Percentiles rank a stretch among this genome's conserved stretches.
Evolutionary conservation across 1,284 basidiomycete species (phyloP).

Genomic region (Bjerkandera adusta): DNA sequence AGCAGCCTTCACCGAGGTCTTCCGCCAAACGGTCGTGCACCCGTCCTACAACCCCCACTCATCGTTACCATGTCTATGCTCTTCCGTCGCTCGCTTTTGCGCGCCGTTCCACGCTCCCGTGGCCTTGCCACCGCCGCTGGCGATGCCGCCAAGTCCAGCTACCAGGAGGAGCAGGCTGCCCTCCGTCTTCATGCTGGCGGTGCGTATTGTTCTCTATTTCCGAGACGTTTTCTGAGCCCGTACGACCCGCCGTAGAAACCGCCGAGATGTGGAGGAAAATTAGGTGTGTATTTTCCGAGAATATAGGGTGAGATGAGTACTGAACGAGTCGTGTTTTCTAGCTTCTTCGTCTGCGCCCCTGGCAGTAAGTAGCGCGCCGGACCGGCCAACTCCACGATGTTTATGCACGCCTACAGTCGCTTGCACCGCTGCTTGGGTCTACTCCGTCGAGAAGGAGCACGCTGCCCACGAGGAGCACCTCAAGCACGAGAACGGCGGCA

Average conservation of each 20-base stretch:
- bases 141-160: conserved; percentile 39
- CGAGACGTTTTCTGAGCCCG: conserved; percentile 10
- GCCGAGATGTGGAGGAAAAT: conserved; percentile 83
- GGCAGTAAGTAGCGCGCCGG: conserved; percentile 47
- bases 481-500: conserved; percentile 73
- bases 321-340: conserved; percentile 26
- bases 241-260: conserved; percentile 47
- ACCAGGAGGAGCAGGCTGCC: conserved; percentile 54
- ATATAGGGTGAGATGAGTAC: background rate
- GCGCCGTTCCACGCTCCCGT: conserved; percentile 41
- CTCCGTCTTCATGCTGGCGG: conserved; percentile 68
- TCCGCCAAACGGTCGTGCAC: conserved; percentile 12
- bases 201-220: conserved; percentile 27
- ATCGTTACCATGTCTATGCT: conserved; percentile 50
- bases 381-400: conserved; percentile 8
- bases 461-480: conserved; percentile 69
- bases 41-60: conserved; percentile 20
- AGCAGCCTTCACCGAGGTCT: conserved; percentile 10
- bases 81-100: conserved; percentile 45
- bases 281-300: conserved; percentile 46
- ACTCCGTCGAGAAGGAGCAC: conserved; percentile 76
- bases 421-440: conserved; percentile 67
- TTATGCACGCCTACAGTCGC: conserved; percentile 43
- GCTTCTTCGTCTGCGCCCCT: conserved; percentile 75
- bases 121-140: conserved; percentile 40